Conservation (phyloP, 225 moss, liverwort and hornwort genomes). For the Polytrichum commune region DNA sequence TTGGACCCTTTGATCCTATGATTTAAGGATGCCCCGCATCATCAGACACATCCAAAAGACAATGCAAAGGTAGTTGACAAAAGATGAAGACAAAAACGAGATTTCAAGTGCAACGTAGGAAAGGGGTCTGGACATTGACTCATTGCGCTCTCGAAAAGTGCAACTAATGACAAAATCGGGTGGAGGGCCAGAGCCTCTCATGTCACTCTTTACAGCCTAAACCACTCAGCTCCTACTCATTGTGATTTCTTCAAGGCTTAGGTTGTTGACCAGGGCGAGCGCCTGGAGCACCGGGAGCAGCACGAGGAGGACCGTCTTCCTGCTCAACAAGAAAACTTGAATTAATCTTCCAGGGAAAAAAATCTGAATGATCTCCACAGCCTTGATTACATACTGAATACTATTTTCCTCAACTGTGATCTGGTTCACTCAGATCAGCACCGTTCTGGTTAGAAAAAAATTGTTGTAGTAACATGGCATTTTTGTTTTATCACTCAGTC, state of each 20-base stretch:
- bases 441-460: neutral
- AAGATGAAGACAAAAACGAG: too few relatives aligned
- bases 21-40: too few relatives aligned
- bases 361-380: neutral
- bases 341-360: neutral
- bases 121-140: too few relatives aligned
- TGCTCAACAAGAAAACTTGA: conserved; percentile 1
- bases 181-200: too few relatives aligned
- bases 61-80: too few relatives aligned
- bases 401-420: neutral
- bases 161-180: too few relatives aligned
- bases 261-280: conserved; percentile 35
- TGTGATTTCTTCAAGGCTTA: conserved; percentile 20
- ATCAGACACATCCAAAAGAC: too few relatives aligned
- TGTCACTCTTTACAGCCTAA: neutral
- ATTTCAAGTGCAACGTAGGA: too few relatives aligned
- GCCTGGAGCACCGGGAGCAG: conserved; percentile 51
- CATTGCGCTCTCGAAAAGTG: too few relatives aligned
- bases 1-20: too few relatives aligned
- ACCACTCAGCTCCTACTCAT: conserved; percentile 1
- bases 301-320: conserved; percentile 48
- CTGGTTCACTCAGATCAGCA: neutral
- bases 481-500: neutral
- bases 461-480: neutral
- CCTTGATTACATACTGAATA: neutral